Conservation (phyloP, 2,329 filamentous ascomycete species). For the Chlorencoelia australis region DNA sequence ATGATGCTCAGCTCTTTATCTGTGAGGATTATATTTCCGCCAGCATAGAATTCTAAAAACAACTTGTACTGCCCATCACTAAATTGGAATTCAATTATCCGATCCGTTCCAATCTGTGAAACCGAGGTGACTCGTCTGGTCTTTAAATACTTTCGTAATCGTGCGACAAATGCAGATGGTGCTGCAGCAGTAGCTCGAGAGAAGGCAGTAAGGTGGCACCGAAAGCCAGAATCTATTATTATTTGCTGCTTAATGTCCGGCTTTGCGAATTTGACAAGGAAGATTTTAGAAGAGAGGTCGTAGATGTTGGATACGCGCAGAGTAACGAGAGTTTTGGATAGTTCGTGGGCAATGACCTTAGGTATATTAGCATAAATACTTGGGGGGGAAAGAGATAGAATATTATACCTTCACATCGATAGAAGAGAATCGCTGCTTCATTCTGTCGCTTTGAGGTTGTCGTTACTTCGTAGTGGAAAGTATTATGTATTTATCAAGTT, state of each 20-base stretch:
- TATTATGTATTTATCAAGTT: not conserved
- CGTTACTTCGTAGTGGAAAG: conserved; percentile 1
- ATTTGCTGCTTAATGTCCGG: conserved; percentile 83
- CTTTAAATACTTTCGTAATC: conserved; percentile 79
- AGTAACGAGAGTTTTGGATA: conserved; percentile 63
- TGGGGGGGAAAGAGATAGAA: not conserved
- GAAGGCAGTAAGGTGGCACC: conserved; percentile 88
- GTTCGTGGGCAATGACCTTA: conserved; percentile 89
- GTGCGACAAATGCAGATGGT: conserved; percentile 76
- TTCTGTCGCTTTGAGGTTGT: too few relatives aligned
- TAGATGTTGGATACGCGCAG: conserved; percentile 90
- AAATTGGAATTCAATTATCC: conserved; percentile 86
- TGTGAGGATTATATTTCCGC: conserved; percentile 88
- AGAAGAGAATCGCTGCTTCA: conserved; percentile 77
- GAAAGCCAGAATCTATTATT: conserved; percentile 89
- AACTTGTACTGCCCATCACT: conserved; percentile 82
- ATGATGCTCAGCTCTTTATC: conserved; percentile 76
- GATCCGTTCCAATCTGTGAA: conserved; percentile 80
- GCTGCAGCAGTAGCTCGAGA: conserved; percentile 74
- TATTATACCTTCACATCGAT: conserved; percentile 62
- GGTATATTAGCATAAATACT: not conserved
- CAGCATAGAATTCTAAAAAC: conserved; percentile 92
- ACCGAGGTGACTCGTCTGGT: conserved; percentile 75
- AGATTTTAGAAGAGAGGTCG: conserved; percentile 89
- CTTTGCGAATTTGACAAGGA: conserved; percentile 90